Evolutionary conservation across 2,329 filamentous ascomycete genomes (phyloP), one percentile per base, ranked within the genome.

Genomic region (Acrocalymma vagum): DNA sequence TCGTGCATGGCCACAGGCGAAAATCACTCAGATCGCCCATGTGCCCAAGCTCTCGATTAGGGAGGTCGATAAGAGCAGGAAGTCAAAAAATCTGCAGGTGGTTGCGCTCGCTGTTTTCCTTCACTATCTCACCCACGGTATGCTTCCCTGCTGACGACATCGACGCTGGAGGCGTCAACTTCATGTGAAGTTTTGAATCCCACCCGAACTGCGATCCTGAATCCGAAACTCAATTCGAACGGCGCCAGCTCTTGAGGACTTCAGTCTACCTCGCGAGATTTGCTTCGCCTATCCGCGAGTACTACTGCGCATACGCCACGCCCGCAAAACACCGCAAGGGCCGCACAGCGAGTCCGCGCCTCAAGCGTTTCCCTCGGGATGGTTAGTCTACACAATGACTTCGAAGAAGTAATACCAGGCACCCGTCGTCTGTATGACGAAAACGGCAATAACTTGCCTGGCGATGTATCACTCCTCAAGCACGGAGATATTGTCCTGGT

Each of bases 401-500:
- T 36, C 40, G 51, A 53, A 31, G 50, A 53, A 45, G 29, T 53
- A 23, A 51, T 53, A 22, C 51, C 51, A 29, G 51, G 51, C 33
- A 53, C 51, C 9, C 43, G 51, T 38, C 51, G 51, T 15, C 44
- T 53, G 8, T 53, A 46, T 32, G 51, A 51, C 21, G 48, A 49
- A 25, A 24, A 52, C 25, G 53, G 48, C 40, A 48, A 58, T n/a
- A 48, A 69, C 11, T 63, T 70, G 47, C 63, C 62, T 10, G 61
- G 62, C 22, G 51, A 53, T 34, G 33, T 32, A 22, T 53, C 47
- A 16, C 51, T 53, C 15, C 24, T 42, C 11, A 47, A 62, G 22
- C 55, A 65, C 14, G 67, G 62, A 30, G 50, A 57, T 27, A 78
- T 73, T 1, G 70, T 78, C 20, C 65, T 80, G 39, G 78, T 79